Evolutionary conservation across 1,284 basidiomycete genomes (phyloP), one percentile per base, ranked within the genome.

Genomic region (Sporisorium iseilematis-ciliati): DNA sequence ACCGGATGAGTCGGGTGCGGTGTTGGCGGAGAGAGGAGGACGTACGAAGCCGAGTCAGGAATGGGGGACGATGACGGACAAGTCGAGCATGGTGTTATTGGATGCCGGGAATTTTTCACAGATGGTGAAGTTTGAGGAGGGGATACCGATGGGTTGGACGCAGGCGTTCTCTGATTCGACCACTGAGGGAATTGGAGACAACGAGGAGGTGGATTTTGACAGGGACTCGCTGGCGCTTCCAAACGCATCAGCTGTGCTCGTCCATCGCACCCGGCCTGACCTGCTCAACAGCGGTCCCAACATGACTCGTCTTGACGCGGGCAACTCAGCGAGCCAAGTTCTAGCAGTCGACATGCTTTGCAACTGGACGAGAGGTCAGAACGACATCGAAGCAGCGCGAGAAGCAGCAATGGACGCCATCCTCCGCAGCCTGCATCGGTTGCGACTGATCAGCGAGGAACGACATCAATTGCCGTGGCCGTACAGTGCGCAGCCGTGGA

Each of bases 91-190:
- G 49, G 48, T 66, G 25, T 35, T 75, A 35, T 26, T 75, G 59
- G 63, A 75, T 23, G 56, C 56, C 1, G 20, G 55, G 23, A 63
- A 75, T n/a, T 60, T 57, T 4, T 69, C 66, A 20, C 72, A 75
- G 57, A 25, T 60, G 31, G 18, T 75, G 6, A 50, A 41, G 14
- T 69, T 69, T 41, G 48, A 25, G 0, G 51, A 59, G 7, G 42
- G 58, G 0, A n/a, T 75, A 40, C 72, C 72, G 21, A 57, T 69
- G 52, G 48, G 23, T 1, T 75, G 72, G 72, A 74, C 71, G 7
- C n/a, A 41, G 18, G 49, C 61, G n/a, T 55, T 43, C 11, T 46
- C n/a, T 11, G 33, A 10, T 1, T 25, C 23, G 12, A 25, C 18
- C 7, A 20, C 23, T 33, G 33, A 5, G 20, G 46, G 45, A 12